Percentiles rank a stretch among this genome's conserved stretches.
These are phyloP conservation scores for Lactuca saligna DNA, from an alignment of 129 eudicot species.

Conservation along the genomic window DNA sequence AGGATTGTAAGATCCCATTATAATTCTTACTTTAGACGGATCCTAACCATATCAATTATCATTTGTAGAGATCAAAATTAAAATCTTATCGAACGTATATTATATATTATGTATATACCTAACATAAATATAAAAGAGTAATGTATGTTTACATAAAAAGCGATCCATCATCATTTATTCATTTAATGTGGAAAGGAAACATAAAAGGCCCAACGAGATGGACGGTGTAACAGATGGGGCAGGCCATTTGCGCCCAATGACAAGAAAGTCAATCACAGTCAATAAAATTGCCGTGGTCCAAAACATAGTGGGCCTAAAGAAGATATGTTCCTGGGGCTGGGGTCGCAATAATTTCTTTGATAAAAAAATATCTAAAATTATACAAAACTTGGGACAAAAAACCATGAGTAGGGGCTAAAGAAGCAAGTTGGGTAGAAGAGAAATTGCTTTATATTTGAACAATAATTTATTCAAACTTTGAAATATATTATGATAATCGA, in stretches of 20 bases:
- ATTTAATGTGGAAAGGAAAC: neutral
- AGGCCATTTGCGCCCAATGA: neutral
- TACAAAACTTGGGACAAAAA: neutral
- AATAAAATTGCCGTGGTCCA: constrained; percentile 1
- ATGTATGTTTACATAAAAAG: no score
- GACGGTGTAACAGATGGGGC: neutral
- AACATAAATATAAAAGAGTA: no score
- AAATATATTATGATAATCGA: no score
- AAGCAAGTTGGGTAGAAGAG: neutral
- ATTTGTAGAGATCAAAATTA: no score
- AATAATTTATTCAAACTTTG: no score
- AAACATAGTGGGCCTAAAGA: neutral
- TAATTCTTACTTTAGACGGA: no score
- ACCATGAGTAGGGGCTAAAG: neutral
- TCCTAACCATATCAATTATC: no score
- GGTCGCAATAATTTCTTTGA: neutral
- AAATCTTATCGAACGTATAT: no score
- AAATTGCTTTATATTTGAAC: no score
- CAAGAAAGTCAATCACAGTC: constrained; percentile 1
- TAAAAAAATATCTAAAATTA: neutral
- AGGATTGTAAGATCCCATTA: no score
- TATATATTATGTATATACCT: no score
- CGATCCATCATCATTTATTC: no score
- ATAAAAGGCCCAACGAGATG: neutral
- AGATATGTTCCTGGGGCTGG: neutral